A percentile compares a stretch with the other conserved stretches of the same genome.
Evolutionary conservation across 345 rosid genomes (phyloP).

Genomic region (Gossypium ekmanianum): DNA sequence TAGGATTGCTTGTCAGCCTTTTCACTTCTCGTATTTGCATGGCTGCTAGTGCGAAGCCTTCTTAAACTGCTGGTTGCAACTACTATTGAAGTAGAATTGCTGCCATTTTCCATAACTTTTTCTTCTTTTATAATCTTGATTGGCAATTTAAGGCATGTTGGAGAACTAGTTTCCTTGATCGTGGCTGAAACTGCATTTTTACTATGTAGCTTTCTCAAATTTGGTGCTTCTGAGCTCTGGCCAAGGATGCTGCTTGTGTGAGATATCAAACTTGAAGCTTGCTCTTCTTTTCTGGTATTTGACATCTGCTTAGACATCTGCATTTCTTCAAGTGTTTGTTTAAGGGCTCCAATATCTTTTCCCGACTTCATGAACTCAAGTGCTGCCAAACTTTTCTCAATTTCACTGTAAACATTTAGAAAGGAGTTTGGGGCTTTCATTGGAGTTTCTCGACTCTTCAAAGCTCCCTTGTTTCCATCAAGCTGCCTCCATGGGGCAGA

Average conservation of each 20-base stretch:
- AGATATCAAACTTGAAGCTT: slow-evolving; percentile 24
- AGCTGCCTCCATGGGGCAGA: slow-evolving; percentile 63
- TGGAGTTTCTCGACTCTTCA: slow-evolving; percentile 26
- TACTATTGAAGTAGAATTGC: slow-evolving; percentile 24
- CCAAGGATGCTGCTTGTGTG: slow-evolving; percentile 27
- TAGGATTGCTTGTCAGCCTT: slow-evolving; percentile 36
- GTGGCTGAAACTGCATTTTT: slow-evolving; percentile 32
- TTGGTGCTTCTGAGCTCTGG: slow-evolving; percentile 29
- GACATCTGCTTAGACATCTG: slow-evolving; percentile 51
- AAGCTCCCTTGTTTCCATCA: slow-evolving; percentile 46
- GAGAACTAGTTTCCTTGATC: slow-evolving; percentile 37
- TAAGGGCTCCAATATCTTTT: slow-evolving; percentile 83
- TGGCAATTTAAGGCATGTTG: slow-evolving; percentile 44
- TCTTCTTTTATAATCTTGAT: slow-evolving; percentile 55
- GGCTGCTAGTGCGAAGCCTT: slow-evolving; percentile 29
- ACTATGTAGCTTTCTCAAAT: slow-evolving; percentile 15
- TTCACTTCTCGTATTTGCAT: slow-evolving; percentile 33
- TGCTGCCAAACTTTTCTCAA: slow-evolving; percentile 72
- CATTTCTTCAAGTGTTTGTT: slow-evolving; percentile 83
- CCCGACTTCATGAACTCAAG: slow-evolving; percentile 70
- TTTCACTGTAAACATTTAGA: slow-evolving; percentile 65
- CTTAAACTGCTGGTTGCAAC: slow-evolving; percentile 29
- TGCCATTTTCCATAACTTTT: slow-evolving; percentile 30
- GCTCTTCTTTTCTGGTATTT: slow-evolving; percentile 40
- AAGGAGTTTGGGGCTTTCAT: slow-evolving; percentile 27